A percentile compares a stretch with the other conserved stretches of the same genome.
Conservation (phyloP, 1,284 basidiomycete genomes). For the Cryptococcus wingfieldii region DNA sequence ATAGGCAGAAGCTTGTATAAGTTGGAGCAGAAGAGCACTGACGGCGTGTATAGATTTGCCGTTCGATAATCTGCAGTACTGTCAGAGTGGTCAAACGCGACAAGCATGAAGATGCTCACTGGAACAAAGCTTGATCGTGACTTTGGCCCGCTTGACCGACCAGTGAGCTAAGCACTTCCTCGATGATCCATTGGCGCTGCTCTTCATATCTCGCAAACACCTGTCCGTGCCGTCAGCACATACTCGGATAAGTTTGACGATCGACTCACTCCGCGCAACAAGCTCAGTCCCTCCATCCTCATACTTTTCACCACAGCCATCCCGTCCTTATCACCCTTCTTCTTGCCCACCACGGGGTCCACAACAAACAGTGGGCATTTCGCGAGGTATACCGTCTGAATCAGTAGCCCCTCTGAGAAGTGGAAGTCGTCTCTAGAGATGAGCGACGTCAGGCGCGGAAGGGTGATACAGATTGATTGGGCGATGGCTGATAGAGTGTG, state of each 20-base stretch:
- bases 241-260: not conserved
- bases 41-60: constrained; percentile 79
- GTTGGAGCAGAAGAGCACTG: constrained; percentile 84
- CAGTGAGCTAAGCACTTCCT: constrained; percentile 84
- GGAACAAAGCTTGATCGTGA: constrained; percentile 77
- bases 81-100: not conserved
- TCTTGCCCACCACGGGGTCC: constrained; percentile 54
- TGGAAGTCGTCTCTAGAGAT: constrained; percentile 53
- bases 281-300: constrained; percentile 70
- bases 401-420: constrained; percentile 83
- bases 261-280: constrained; percentile 72
- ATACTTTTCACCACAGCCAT: constrained; percentile 68
- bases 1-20: constrained; percentile 89
- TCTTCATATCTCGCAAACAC: constrained; percentile 84
- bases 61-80: constrained; percentile 45
- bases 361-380: constrained; percentile 88
- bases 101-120: constrained; percentile 53
- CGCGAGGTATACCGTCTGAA: constrained; percentile 83
- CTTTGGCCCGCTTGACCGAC: constrained; percentile 86
- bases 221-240: constrained; percentile 45
- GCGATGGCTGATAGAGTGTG: constrained; percentile 59
- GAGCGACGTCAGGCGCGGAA: constrained; percentile 47
- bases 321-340: constrained; percentile 56
- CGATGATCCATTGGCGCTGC: constrained; percentile 91
- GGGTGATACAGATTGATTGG: constrained; percentile 58